A percentile compares a stretch with the other conserved stretches of the same genome.
Conservation (phyloP, 257 asterid species). For the Verbascum thapsus region DNA sequence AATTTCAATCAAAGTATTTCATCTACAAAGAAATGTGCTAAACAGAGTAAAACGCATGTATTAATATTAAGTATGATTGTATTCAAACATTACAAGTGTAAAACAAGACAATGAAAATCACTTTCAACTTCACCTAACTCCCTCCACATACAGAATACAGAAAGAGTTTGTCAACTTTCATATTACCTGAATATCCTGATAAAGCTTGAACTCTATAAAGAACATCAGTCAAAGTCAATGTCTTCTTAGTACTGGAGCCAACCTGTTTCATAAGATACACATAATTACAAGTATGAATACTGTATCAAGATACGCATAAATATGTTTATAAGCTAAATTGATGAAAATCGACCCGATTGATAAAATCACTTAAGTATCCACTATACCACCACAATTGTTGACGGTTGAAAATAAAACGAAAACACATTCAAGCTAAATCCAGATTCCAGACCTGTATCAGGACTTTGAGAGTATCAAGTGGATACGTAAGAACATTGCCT, state of each 20-base stretch:
- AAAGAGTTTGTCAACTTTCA: constrained; percentile 9
- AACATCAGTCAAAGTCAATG: constrained; percentile 49
- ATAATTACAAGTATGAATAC: not conserved
- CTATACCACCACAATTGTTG: too few species aligned
- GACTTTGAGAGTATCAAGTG: constrained; percentile 85
- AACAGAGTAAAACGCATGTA: not conserved
- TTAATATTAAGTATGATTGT: not conserved
- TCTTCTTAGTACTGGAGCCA: constrained; percentile 58
- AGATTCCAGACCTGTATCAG: constrained; percentile 62
- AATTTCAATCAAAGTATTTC: too few species aligned
- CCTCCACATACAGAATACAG: not conserved
- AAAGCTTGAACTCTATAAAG: constrained; percentile 52
- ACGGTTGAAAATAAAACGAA: too few species aligned
- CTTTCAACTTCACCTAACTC: constrained; percentile 4
- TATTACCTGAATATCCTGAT: constrained; percentile 74
- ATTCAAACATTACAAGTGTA: not conserved
- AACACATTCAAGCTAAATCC: too few species aligned
- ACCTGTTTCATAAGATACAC: constrained; percentile 47
- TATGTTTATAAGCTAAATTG: too few species aligned
- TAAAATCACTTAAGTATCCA: too few species aligned
- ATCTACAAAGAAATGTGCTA: not conserved
- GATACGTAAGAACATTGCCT: constrained; percentile 62
- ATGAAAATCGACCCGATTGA: too few species aligned
- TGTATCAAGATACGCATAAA: too few species aligned
- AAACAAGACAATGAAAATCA: not conserved